phyloP scores from a whole-genome alignment of 2,329 filamentous ascomycete species.

The Aspergillus caelatus region DNA sequence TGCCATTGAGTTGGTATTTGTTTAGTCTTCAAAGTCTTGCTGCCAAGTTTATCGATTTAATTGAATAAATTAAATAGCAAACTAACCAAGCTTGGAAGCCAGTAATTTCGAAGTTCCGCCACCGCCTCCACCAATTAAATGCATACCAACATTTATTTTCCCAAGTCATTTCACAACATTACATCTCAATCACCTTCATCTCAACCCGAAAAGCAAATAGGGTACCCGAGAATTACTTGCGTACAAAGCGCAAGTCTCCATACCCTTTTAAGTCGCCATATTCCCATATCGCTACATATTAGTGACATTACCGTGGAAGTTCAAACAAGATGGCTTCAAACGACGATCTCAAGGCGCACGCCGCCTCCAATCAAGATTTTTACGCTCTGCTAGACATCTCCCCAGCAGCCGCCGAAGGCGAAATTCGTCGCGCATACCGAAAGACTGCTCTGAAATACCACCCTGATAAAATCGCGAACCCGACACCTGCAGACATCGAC shows the following conservation, averaged over 20 bases:
- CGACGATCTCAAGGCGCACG: slow-evolving; percentile 59
- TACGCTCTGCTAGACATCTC: slow-evolving; percentile 75
- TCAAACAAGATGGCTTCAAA: slow-evolving; percentile 35
- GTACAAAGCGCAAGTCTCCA: not conserved
- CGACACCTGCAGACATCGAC: slow-evolving; percentile 68
- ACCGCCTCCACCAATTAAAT: slow-evolving; percentile 6
- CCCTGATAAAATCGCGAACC: slow-evolving; percentile 81
- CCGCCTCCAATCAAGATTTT: slow-evolving; percentile 68
- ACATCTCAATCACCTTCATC: not conserved
- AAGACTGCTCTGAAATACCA: slow-evolving; percentile 88
- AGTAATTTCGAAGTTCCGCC: not conserved
- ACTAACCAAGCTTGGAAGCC: not conserved
- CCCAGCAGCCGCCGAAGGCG: slow-evolving; percentile 65
- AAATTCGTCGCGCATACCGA: slow-evolving; percentile 81
- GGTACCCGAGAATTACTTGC: not conserved
- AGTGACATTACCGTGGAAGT: not conserved
- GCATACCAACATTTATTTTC: slow-evolving; percentile 11
- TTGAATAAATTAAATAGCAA: too few species aligned
- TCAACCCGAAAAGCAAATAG: not conserved
- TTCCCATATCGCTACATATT: not conserved
- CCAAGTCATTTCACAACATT: not conserved
- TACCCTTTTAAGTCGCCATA: not conserved
- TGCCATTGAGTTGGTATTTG: too few species aligned
- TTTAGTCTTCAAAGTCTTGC: too few species aligned
- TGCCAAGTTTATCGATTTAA: too few species aligned